Base-by-base conservation (phyloP, 306 rosid species). In the Dalbergia cultrata region DNA sequence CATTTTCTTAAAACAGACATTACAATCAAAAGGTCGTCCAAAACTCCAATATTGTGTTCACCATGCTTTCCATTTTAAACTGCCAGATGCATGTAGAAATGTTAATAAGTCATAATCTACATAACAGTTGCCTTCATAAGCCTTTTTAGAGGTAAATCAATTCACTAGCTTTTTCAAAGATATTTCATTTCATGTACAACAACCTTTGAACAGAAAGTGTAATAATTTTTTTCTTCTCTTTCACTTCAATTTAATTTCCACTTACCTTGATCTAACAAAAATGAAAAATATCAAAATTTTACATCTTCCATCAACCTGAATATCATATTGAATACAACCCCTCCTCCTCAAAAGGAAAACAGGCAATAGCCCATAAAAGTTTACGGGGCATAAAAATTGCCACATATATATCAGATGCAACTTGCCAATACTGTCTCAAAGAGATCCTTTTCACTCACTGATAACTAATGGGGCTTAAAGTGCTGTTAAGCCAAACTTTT, bases 51-150 rank as follows among this genome's bases (percentile, higher is more conserved):
- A 53, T 10, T 53, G 34, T 13, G 70, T 16, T 74, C 56, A 35
- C 34, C 61, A 74, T 14, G 56, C 17, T 4, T 61, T 73, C 33
- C 34, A 17, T 61, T 68, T 77, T 72, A 66, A 76, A 67, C 72
- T 68, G 50, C 31, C 59, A 13, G 4, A 43, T 33, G 33, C 56
- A 74, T 33, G 59, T 16, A 58, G 56, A 71, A 70, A 63, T 26
- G 52, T 44, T 70, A 74, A 59, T 52, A 85, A 34, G 66, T 64
- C 60, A 80, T 56, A 77, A 31, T 73, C 59, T 52, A 56, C 14
- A 64, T 4, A 50, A 78, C 34, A 72, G 9, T 56, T 7, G n/a
- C 52, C 45, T 67, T 74, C 57, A 74, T 47, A 50, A 82, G 57
- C 73, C 53, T 47, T 45, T 69, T 54, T 56, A 21, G 39, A 37